phyloP scores from a whole-genome alignment of 2,329 filamentous ascomycete genomes.

The Diplodia corticola region DNA sequence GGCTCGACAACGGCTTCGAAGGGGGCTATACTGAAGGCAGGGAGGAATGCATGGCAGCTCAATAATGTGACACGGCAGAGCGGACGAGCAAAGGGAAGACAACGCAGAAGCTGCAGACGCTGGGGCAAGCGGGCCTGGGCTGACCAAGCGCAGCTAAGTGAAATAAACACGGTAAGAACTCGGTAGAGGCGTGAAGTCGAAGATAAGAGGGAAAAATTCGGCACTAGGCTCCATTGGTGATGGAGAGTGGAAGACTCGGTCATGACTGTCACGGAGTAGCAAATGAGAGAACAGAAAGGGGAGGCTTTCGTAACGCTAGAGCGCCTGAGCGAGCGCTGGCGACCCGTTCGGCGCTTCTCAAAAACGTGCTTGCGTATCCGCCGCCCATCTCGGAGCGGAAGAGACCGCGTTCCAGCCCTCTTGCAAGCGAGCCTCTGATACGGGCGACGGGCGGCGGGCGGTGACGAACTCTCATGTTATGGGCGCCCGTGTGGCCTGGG shows the following conservation, averaged over 20 bases:
- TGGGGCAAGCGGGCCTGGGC: background rate
- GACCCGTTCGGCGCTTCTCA: slow-evolving; percentile 15
- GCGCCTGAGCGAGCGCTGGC: background rate
- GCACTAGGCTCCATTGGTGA: slow-evolving; percentile 4
- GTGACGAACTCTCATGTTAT: background rate
- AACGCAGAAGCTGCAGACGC: too few species aligned
- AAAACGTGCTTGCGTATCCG: slow-evolving; percentile 1
- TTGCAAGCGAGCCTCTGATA: slow-evolving; percentile 10
- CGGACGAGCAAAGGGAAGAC: background rate
- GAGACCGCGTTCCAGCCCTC: slow-evolving; percentile 17
- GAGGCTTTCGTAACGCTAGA: slow-evolving; percentile 12
- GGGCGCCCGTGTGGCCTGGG: too few species aligned
- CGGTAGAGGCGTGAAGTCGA: background rate
- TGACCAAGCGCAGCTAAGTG: slow-evolving; percentile 10
- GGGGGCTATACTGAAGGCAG: slow-evolving; percentile 1
- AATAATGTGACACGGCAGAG: background rate
- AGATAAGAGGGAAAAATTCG: slow-evolving; percentile 10
- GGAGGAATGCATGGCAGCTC: slow-evolving; percentile 9
- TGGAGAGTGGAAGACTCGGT: slow-evolving; percentile 6
- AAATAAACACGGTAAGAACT: background rate
- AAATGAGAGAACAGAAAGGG: slow-evolving; percentile 11
- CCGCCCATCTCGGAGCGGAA: slow-evolving; percentile 2
- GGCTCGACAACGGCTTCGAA: background rate
- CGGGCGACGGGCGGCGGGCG: background rate
- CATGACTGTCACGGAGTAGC: background rate